These are phyloP conservation scores for Podaxis sp. DNA, from an alignment of 768 basidiomycete species.

Conservation along the genomic window DNA sequence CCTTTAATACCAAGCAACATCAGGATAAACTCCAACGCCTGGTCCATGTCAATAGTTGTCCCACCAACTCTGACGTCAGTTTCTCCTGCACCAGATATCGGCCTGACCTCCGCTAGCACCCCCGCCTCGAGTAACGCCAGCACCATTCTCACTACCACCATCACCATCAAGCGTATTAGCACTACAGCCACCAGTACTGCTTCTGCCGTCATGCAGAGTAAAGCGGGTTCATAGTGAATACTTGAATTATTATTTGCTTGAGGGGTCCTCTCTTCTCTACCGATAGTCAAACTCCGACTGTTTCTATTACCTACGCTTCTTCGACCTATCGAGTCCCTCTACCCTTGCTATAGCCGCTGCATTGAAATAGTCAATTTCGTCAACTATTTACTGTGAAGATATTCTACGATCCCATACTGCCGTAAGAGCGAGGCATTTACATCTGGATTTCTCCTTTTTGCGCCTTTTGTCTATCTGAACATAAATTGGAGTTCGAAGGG, in stretches of 20 bases:
- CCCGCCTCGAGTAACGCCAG: not conserved
- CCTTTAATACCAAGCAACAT: not conserved
- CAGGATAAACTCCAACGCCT: no score
- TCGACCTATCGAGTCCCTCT: slow-evolving; percentile 1
- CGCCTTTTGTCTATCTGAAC: not conserved
- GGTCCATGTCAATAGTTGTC: slow-evolving; percentile 10
- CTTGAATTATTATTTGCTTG: no score
- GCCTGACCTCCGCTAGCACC: not conserved
- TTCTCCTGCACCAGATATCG: slow-evolving; percentile 24
- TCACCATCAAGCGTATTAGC: not conserved
- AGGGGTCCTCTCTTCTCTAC: not conserved
- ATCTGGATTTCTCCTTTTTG: not conserved
- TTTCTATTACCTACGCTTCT: slow-evolving; percentile 13
- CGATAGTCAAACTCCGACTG: slow-evolving; percentile 15
- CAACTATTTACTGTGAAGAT: not conserved
- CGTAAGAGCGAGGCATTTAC: not conserved
- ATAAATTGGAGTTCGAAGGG: not conserved
- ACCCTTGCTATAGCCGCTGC: slow-evolving; percentile 15
- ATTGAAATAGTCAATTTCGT: not conserved
- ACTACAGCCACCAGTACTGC: not conserved
- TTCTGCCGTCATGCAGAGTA: not conserved
- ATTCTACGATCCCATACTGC: not conserved
- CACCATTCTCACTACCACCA: not conserved
- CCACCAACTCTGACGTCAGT: slow-evolving; percentile 20
- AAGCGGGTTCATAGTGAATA: not conserved